Evolutionary conservation across 2,329 filamentous ascomycete species (phyloP).

Genomic region (Phialophora tarda): DNA sequence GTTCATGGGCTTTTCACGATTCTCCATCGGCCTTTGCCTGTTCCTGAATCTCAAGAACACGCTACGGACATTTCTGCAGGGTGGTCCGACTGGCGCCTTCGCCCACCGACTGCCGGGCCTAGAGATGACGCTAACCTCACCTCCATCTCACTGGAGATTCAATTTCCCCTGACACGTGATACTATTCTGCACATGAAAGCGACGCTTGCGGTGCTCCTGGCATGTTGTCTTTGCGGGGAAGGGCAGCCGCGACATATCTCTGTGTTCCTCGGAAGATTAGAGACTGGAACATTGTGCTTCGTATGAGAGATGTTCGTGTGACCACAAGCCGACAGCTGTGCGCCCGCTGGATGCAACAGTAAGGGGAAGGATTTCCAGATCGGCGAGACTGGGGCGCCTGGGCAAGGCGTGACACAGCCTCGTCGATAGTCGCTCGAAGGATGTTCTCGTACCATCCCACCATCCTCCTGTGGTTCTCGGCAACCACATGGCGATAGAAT

Average conservation of each 20-base stretch:
- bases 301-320: not conserved
- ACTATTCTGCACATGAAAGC: not conserved
- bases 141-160: not conserved
- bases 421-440: conserved; percentile 13
- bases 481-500: conserved; percentile 1
- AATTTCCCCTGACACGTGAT: conserved; percentile 12
- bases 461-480: not conserved
- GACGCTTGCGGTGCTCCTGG: not conserved
- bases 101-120: conserved; percentile 13
- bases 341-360: not conserved
- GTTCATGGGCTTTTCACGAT: not conserved
- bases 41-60: conserved; percentile 20
- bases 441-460: not conserved
- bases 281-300: conserved; percentile 20
- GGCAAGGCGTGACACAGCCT: not conserved
- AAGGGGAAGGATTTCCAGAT: not conserved
- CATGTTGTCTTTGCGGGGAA: not conserved
- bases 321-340: not conserved
- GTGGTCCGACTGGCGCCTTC: conserved; percentile 1
- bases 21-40: conserved; percentile 21
- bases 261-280: conserved; percentile 3
- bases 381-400: not conserved
- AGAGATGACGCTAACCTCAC: conserved; percentile 12
- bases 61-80: conserved; percentile 19
- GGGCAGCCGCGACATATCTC: not conserved